Percentiles rank a stretch among this genome's conserved stretches.
These are phyloP conservation scores for Rhizoclosmatium globosum DNA, from an alignment of 192 early-diverging fungal species.

Conservation along the genomic window DNA sequence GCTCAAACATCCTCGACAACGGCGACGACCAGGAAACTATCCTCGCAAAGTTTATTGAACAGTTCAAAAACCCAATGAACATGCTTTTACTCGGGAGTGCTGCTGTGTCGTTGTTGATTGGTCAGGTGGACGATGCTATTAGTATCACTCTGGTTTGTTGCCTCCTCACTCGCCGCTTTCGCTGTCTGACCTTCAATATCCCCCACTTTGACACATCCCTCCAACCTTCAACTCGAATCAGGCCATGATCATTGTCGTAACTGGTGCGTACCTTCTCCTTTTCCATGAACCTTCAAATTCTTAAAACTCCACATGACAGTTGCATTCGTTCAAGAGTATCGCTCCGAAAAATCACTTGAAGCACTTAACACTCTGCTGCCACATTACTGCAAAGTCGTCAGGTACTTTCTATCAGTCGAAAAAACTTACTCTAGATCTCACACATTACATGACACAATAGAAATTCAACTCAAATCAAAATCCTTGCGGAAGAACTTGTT, in stretches of 20 bases:
- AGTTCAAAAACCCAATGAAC: constrained; percentile 88
- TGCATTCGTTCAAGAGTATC: constrained; percentile 89
- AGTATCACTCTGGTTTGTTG: constrained; percentile 76
- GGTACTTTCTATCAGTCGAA: constrained; percentile 51
- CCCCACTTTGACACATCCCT: neutral
- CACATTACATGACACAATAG: constrained; percentile 44
- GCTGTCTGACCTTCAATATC: neutral
- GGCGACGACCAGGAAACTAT: constrained; percentile 72
- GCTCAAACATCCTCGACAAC: constrained; percentile 22
- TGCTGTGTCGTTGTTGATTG: constrained; percentile 73
- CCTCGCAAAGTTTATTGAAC: constrained; percentile 79
- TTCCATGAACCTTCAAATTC: neutral
- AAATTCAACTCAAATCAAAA: constrained; percentile 61
- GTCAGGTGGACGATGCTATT: constrained; percentile 84
- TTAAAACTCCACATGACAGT: constrained; percentile 53
- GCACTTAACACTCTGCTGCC: constrained; percentile 86
- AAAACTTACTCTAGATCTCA: neutral
- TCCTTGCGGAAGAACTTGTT: constrained; percentile 85
- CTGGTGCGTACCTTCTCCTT: constrained; percentile 53
- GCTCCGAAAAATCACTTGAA: constrained; percentile 84
- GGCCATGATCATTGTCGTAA: constrained; percentile 80
- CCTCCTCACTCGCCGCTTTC: neutral
- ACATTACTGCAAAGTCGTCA: constrained; percentile 82
- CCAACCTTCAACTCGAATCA: constrained; percentile 20
- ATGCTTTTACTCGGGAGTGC: constrained; percentile 80